A percentile compares a stretch with the other conserved stretches of the same genome.
These are phyloP conservation scores for Sisymbrium altissimum DNA, from an alignment of 345 rosid genomes.

Conservation along the genomic window DNA sequence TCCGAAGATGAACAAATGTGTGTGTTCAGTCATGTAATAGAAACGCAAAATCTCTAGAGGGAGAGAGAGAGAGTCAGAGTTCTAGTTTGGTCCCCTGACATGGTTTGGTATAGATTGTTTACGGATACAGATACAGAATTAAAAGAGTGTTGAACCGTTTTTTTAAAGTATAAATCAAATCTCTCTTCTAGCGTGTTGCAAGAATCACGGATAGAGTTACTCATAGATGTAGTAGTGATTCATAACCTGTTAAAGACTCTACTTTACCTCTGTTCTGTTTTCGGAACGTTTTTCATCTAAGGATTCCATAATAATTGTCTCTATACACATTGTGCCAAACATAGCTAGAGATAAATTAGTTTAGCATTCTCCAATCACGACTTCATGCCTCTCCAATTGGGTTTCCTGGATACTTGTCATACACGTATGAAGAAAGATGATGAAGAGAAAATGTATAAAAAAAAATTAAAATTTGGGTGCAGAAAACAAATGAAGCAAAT, in stretches of 20 bases:
- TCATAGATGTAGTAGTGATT: neutral
- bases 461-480: no score
- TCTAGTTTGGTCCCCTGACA: constrained; percentile 7
- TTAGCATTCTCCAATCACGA: no score
- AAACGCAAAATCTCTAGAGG: neutral
- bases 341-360: no score
- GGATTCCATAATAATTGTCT: no score
- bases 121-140: constrained; percentile 19
- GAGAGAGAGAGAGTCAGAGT: neutral
- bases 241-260: no score
- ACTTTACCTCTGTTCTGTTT: neutral
- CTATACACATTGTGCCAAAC: no score
- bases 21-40: constrained; percentile 75
- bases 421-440: no score
- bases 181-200: constrained; percentile 8
- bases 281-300: no score
- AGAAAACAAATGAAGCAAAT: no score
- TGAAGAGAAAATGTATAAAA: no score
- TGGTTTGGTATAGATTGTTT: constrained; percentile 32
- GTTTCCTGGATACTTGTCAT: no score
- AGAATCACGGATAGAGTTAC: neutral
- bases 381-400: no score
- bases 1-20: constrained; percentile 70
- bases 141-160: constrained; percentile 10
- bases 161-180: constrained; percentile 18